phyloP scores from a whole-genome alignment of 1,284 basidiomycete genomes.

The Ceratobasidium sp. region DNA sequence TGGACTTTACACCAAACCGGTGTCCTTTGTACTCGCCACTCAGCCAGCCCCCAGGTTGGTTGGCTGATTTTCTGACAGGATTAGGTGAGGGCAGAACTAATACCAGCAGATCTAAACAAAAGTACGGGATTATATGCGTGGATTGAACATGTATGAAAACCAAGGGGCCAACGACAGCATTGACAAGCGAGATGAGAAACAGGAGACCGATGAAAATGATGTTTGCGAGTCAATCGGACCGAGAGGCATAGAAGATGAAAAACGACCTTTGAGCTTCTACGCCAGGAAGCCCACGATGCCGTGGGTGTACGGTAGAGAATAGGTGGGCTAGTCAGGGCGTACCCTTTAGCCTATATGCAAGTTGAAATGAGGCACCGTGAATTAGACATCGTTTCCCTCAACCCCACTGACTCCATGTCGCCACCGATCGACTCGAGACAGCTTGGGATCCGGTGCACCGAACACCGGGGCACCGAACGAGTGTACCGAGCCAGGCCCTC shows the following conservation, averaged over 20 bases:
- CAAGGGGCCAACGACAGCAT: background rate
- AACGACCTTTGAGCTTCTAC: constrained; percentile 5
- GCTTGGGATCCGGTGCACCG: constrained; percentile 24
- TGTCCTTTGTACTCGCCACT: background rate
- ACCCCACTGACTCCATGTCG: constrained; percentile 63
- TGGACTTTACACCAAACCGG: background rate
- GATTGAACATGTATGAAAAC: constrained; percentile 4
- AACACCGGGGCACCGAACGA: constrained; percentile 34
- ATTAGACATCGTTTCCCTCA: constrained; percentile 17
- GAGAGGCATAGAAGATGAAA: background rate
- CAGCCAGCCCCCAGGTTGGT: background rate
- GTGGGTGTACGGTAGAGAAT: background rate
- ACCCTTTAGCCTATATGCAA: constrained; percentile 21
- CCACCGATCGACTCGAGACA: constrained; percentile 72
- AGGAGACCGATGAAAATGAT: background rate
- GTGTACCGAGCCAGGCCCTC: constrained; percentile 37
- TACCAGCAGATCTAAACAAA: background rate
- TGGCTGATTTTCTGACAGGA: background rate
- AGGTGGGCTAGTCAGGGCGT: background rate
- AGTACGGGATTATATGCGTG: background rate
- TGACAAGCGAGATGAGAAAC: background rate
- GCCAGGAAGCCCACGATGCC: constrained; percentile 1
- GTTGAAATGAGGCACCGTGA: constrained; percentile 9
- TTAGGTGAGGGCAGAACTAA: background rate
- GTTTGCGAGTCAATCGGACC: background rate